Base-by-base conservation (phyloP, 1,284 basidiomycete species). In the Pterula multifida region DNA sequence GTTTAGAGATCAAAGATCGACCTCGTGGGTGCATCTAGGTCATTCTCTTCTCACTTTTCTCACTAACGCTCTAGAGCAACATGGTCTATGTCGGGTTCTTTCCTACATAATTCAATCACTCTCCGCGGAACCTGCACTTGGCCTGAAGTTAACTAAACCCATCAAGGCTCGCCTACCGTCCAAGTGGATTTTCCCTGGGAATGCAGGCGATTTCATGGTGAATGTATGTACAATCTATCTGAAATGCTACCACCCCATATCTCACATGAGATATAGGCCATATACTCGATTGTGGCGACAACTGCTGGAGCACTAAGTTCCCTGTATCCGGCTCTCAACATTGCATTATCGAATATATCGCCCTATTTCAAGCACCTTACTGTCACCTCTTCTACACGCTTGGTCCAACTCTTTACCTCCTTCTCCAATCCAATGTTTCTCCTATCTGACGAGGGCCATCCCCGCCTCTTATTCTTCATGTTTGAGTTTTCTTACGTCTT, bases 21-120 rank as follows among this genome's bases (percentile, higher is more conserved):
- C 87, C 91, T 56, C 80, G 89, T 92, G 61, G 60, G 81, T 42
- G 36, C 24, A 35, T 28, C 26, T 44, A 28, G 3, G 36, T 25
- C 52, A 56, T 42, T 49, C n/a, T 28, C n/a, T 21, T 19, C 59
- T 26, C 52, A n/a, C 49, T 48, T 23, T 54, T 25, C 44, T 50
- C 51, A 39, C 52, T 58, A 54, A 62, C 26, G 55, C 49, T 54
- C 13, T 59, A 85, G 90, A 94, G 51, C 84, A 94, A 69, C 87
- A 96, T 58, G 94, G 92, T 0, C 68, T 97, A 23, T 90, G 93
- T 57, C 79, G 94, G 45, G 80, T 90, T 2, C 71, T 95, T 26
- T 90, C 90, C 2, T 97, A 96, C 65, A 85, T 97, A 53, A 70
- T 98, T 3, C 95, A 98, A 61, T 86, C 90, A 3, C 67, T 98